Percentiles rank a stretch among this genome's conserved stretches.
phyloP scores from a whole-genome alignment of 768 basidiomycete species.

The Tricholoma sp. region DNA sequence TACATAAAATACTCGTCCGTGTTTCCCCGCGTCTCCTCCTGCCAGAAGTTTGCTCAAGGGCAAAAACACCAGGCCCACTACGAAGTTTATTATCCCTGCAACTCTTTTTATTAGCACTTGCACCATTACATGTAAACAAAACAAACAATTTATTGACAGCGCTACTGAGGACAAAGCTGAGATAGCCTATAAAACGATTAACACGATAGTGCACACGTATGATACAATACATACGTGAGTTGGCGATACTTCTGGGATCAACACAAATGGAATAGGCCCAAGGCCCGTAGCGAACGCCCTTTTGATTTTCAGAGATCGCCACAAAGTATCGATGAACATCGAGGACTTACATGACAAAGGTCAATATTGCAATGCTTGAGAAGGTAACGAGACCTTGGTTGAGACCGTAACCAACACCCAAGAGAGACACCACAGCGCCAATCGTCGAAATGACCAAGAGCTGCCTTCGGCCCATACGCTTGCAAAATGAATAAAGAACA shows the following conservation, averaged over 20 bases:
- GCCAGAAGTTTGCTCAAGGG: slow-evolving; percentile 76
- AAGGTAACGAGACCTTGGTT: slow-evolving; percentile 53
- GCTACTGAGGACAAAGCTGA: slow-evolving; percentile 74
- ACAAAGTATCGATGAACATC: background rate
- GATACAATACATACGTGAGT: slow-evolving; percentile 48
- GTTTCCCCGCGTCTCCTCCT: slow-evolving; percentile 51
- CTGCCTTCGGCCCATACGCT: slow-evolving; percentile 72
- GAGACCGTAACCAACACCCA: slow-evolving; percentile 67
- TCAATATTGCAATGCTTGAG: slow-evolving; percentile 69
- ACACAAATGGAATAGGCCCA: slow-evolving; percentile 90
- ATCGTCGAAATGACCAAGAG: slow-evolving; percentile 63
- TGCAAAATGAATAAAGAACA: slow-evolving; percentile 2
- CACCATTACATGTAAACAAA: slow-evolving; percentile 2
- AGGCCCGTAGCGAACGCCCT: slow-evolving; percentile 88
- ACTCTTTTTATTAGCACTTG: background rate
- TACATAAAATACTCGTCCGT: slow-evolving; percentile 87
- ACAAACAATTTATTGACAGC: slow-evolving; percentile 67
- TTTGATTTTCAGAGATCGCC: slow-evolving; percentile 5
- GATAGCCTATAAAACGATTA: slow-evolving; percentile 49
- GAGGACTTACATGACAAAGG: slow-evolving; percentile 70
- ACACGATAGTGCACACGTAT: background rate
- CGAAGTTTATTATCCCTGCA: slow-evolving; percentile 79
- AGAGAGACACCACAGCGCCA: slow-evolving; percentile 62
- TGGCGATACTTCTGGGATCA: slow-evolving; percentile 88
- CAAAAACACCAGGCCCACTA: slow-evolving; percentile 81